Base-by-base conservation (phyloP, 805 yeast species). In the Ascoidea asiatica region DNA sequence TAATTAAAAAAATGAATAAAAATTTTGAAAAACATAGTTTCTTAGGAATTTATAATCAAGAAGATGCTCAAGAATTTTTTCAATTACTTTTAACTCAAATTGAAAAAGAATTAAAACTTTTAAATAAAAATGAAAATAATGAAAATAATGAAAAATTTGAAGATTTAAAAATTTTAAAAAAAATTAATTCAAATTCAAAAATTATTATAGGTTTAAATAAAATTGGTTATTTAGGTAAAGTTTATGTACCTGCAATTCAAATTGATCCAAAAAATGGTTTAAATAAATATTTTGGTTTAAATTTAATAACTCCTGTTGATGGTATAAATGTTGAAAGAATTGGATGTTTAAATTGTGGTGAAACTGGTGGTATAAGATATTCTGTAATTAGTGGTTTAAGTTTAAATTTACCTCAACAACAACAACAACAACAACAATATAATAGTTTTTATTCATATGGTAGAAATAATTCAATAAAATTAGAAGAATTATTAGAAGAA, bases 31-130 rank as follows among this genome's bases (percentile, higher is more conserved):
- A 78, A 55, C 81, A 80, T 56, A 73, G 87, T 48, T 77, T 88
- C 53, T 62, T 77, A 45, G 92, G 96, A 1, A 29, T 29, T 29
- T 86, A 86, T 57, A 87, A 85, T 56, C 97, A 89, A 63, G 96
- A 89, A 60, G 97, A 89, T 64, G 97, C 97, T 0, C 96, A 89
- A 61, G 97, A 89, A 59, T 89, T 89, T 56, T 89, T 89, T 65
- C 97, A 89, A 58, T 70, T 80, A 43, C 72, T 83, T 2, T 67
- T 84, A 70, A 69, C 73, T 38, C 75, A 81, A 46, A 64, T 84
- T 29, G 94, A 84, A 55, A 65, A 65, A 38, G 84, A 79, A 45
- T 59, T 59, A 60, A 66, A 63, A 58, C 58, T 57, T 52, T 48
- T 42, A 50, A 54, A 21, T 53, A 61, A 43, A 48, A 59, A 40